These are phyloP conservation scores for Phialophora macrospora DNA, from an alignment of 2,329 filamentous ascomycete species.

Conservation along the genomic window DNA sequence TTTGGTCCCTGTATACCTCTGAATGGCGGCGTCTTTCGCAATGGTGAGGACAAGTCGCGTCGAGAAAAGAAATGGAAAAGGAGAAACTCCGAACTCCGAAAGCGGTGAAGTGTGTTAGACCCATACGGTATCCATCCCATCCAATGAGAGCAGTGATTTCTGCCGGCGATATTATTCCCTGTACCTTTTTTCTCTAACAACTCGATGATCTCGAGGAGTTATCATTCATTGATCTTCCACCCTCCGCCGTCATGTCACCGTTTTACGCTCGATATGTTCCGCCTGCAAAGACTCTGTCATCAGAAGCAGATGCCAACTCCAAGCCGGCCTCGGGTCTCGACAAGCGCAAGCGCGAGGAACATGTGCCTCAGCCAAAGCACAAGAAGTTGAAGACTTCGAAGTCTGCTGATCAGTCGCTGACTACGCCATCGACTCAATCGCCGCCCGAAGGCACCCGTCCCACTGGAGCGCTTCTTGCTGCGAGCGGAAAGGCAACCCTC, in stretches of 20 bases:
- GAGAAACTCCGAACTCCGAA: slow-evolving; percentile 6
- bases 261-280: slow-evolving; percentile 56
- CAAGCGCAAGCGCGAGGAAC: slow-evolving; percentile 41
- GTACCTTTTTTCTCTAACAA: slow-evolving; percentile 21
- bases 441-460: background rate
- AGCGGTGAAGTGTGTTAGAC: slow-evolving; percentile 1
- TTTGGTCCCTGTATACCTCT: background rate
- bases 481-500: slow-evolving; percentile 15
- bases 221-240: background rate
- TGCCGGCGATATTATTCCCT: slow-evolving; percentile 13
- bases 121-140: background rate
- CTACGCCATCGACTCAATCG: background rate
- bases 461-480: slow-evolving; percentile 20
- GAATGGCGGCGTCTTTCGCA: background rate
- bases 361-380: slow-evolving; percentile 38
- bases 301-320: background rate
- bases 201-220: background rate
- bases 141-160: slow-evolving; percentile 2
- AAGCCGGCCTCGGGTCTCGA: slow-evolving; percentile 24
- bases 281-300: slow-evolving; percentile 35
- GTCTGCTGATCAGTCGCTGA: background rate
- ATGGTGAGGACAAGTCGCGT: background rate
- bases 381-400: slow-evolving; percentile 49
- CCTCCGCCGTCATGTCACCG: slow-evolving; percentile 49
- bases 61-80: background rate